Conservation (phyloP, 106 monocot genomes). For the Dendrobium chrysotoxum region DNA sequence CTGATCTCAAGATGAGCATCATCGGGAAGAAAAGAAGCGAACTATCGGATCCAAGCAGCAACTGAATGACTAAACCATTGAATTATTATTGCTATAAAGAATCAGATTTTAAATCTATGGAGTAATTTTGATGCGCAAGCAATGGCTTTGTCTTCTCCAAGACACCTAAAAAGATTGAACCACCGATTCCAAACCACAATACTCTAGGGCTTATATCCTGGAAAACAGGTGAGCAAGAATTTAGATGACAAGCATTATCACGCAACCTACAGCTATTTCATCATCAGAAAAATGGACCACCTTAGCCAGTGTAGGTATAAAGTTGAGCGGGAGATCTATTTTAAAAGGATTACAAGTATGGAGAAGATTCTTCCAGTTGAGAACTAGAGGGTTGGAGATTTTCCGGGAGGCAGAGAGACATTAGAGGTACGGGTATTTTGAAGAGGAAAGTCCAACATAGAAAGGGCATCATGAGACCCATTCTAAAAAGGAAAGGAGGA, state of each 20-base stretch:
- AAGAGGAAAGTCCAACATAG: no score
- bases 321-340: no score
- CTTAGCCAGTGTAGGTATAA: no score
- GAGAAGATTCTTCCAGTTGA: no score
- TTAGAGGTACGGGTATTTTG: no score
- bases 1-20: background rate
- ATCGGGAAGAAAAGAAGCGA: background rate
- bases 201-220: conserved; percentile 97
- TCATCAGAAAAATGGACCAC: no score
- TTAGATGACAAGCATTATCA: background rate
- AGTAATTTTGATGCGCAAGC: conserved; percentile 28
- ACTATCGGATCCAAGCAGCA: background rate
- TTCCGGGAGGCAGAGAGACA: no score
- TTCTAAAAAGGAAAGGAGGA: no score
- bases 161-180: conserved; percentile 95
- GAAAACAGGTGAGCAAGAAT: background rate
- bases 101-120: conserved; percentile 10
- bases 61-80: background rate
- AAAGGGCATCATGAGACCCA: no score
- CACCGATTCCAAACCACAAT: conserved; percentile 94
- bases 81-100: conserved; percentile 21
- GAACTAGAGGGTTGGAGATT: no score
- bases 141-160: conserved; percentile 72
- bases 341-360: no score
- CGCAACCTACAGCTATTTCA: background rate